A percentile compares a stretch with the other conserved stretches of the same genome.
phyloP scores from a whole-genome alignment of 805 yeast genomes.

The Hanseniaspora hatyaiensis region DNA sequence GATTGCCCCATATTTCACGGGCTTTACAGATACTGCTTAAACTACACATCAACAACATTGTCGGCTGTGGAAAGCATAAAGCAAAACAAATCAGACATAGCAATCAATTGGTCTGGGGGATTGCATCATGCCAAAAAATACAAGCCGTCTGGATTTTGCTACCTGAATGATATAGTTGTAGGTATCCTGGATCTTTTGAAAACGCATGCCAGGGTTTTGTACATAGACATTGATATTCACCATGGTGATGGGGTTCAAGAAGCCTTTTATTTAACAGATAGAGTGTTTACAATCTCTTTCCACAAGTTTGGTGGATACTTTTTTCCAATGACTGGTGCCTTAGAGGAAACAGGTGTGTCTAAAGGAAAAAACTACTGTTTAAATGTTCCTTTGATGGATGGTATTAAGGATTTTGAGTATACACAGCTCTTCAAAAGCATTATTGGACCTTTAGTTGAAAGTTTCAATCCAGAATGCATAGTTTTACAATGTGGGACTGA shows the following conservation, averaged over 20 bases:
- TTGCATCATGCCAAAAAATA: constrained; percentile 85
- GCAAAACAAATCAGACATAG: constrained; percentile 76
- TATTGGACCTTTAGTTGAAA: constrained; percentile 76
- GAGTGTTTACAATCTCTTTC: constrained; percentile 83
- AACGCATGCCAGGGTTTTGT: constrained; percentile 73
- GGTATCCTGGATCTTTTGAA: constrained; percentile 70
- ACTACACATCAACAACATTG: constrained; percentile 79
- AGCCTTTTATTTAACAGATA: constrained; percentile 81
- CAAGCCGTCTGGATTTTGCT: constrained; percentile 85
- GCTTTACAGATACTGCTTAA: constrained; percentile 59
- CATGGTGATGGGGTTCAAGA: constrained; percentile 96
- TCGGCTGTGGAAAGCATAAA: constrained; percentile 80
- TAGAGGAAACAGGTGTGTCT: constrained; percentile 74
- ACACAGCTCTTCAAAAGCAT: constrained; percentile 45
- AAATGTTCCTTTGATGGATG: constrained; percentile 80
- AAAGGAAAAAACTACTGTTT: constrained; percentile 73
- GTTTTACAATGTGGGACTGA: constrained; percentile 99
- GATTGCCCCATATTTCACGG: constrained; percentile 83
- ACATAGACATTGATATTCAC: constrained; percentile 82
- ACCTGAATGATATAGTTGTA: constrained; percentile 77
- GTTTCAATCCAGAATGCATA: constrained; percentile 87
- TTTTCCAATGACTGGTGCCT: constrained; percentile 87
- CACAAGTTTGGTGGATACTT: constrained; percentile 79
- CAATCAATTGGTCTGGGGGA: constrained; percentile 90
- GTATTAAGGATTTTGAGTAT: constrained; percentile 75